Base-by-base conservation (phyloP, 805 yeast genomes). In the Metahyphopichia silvanorum region DNA sequence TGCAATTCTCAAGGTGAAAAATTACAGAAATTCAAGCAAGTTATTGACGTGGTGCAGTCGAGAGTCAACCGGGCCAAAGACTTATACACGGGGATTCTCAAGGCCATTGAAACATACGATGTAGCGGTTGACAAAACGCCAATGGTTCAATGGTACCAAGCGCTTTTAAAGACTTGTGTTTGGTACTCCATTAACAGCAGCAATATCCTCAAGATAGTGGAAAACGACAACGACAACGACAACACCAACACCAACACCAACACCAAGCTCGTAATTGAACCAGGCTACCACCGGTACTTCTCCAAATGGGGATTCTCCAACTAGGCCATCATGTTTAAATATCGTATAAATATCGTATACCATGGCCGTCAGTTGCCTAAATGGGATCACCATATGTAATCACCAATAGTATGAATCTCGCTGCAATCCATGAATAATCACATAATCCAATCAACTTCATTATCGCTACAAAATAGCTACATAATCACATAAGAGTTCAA, bases 251-350 rank as follows among this genome's bases (percentile, higher is more conserved):
- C 47, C 20, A 37, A 33, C 1, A 33, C n/a, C n/a, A n/a, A n/a
- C n/a, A n/a, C n/a, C n/a, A n/a, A n/a, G n/a, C n/a, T n/a, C n/a
- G n/a, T n/a, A n/a, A 43, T 12, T 25, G 20, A 5, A 10, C 21
- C 33, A 8, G 60, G 59, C 2, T 36, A 42, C 25, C 56, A 57
- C 39, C 37, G 34, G 29, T 53, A 54, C 37, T 54, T 55, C 38
- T 60, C 63, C 3, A 43, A 42, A 14, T 32, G n/a, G n/a, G n/a
- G n/a, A n/a, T n/a, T n/a, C n/a, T n/a, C n/a, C n/a, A n/a, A n/a
- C n/a, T n/a, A n/a, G n/a, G n/a, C n/a, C n/a, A n/a, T n/a, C n/a
- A n/a, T n/a, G n/a, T n/a, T n/a, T n/a, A n/a, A n/a, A n/a, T n/a
- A n/a, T n/a, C n/a, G n/a, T n/a, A n/a, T n/a, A n/a, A n/a, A n/a